A percentile compares a stretch with the other conserved stretches of the same genome.
Evolutionary conservation across 768 basidiomycete species (phyloP).

Genomic region (Leccinellum albellum): DNA sequence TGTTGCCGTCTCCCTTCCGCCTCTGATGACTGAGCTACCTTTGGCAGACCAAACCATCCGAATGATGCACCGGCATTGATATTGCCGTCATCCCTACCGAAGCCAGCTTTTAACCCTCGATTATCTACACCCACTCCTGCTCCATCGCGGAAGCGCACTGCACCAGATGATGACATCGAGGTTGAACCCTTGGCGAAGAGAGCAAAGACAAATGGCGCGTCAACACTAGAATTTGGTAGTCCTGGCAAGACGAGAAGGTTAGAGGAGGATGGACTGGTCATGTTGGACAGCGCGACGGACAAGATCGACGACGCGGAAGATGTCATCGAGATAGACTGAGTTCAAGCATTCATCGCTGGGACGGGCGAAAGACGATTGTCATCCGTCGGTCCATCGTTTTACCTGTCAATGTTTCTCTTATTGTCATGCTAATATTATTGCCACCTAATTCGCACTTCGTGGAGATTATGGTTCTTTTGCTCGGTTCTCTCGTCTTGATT

Average conservation of each 20-base stretch:
- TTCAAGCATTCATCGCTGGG: neutral
- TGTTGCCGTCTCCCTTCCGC: neutral
- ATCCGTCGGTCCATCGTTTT: neutral
- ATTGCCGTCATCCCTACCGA: conserved; percentile 62
- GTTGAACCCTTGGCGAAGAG: conserved; percentile 60
- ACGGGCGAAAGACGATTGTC: neutral
- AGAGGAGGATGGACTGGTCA: conserved; percentile 71
- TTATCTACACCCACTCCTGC: conserved; percentile 37
- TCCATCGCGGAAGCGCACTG: conserved; percentile 53
- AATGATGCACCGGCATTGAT: conserved; percentile 51
- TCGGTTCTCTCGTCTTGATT: neutral
- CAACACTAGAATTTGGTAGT: conserved; percentile 32
- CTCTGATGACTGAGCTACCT: neutral
- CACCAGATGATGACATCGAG: conserved; percentile 55
- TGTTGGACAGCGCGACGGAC: conserved; percentile 59
- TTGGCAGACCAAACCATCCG: conserved; percentile 52
- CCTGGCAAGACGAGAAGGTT: conserved; percentile 63
- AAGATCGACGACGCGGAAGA: conserved; percentile 53
- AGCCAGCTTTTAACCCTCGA: conserved; percentile 45
- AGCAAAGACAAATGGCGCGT: conserved; percentile 33
- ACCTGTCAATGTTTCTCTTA: neutral
- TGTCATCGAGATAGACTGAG: conserved; percentile 55
- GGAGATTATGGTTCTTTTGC: neutral
- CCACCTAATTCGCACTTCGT: neutral
- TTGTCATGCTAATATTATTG: conserved; percentile 4